Percentiles rank a stretch among this genome's conserved stretches.
Evolutionary conservation across 2,329 filamentous ascomycete species (phyloP).

Genomic region (Dothideomycetes sp.): DNA sequence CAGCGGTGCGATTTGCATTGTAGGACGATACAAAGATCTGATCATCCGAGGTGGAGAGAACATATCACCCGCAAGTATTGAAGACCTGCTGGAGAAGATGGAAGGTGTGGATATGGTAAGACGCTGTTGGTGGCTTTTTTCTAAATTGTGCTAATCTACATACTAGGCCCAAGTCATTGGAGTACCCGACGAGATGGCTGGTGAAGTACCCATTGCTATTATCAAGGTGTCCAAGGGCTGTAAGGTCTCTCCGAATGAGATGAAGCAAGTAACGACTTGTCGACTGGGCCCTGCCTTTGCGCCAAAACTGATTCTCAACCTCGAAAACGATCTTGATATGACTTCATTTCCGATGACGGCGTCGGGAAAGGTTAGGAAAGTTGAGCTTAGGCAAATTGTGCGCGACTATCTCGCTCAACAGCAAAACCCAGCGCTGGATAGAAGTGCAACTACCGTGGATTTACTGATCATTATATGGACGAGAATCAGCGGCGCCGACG

Average conservation of each 20-base stretch:
- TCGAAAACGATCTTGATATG: constrained; percentile 31
- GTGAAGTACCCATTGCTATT: constrained; percentile 38
- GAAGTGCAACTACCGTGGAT: too few relatives aligned
- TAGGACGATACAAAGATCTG: constrained; percentile 24
- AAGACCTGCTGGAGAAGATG: constrained; percentile 26
- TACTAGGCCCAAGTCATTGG: constrained; percentile 25
- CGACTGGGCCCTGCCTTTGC: constrained; percentile 30
- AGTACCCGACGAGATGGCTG: constrained; percentile 32
- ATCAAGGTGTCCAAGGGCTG: constrained; percentile 27
- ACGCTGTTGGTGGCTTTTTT: neutral
- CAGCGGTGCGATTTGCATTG: constrained; percentile 28
- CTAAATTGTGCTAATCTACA: neutral
- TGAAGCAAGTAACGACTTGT: too few relatives aligned
- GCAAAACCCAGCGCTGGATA: constrained; percentile 12
- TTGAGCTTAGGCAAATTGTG: constrained; percentile 21
- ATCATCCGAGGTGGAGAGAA: constrained; percentile 54
- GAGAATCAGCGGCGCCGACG: constrained; percentile 18
- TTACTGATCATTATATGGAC: too few relatives aligned
- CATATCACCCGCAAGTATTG: constrained; percentile 34
- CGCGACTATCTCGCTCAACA: constrained; percentile 17
- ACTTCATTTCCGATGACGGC: constrained; percentile 30
- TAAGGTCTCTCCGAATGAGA: constrained; percentile 21
- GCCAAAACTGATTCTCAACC: constrained; percentile 30
- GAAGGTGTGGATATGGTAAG: constrained; percentile 13
- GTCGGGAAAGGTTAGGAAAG: constrained; percentile 36